Evolutionary conservation across 768 basidiomycete genomes (phyloP).

Genomic region (Amanita pallidorosea): DNA sequence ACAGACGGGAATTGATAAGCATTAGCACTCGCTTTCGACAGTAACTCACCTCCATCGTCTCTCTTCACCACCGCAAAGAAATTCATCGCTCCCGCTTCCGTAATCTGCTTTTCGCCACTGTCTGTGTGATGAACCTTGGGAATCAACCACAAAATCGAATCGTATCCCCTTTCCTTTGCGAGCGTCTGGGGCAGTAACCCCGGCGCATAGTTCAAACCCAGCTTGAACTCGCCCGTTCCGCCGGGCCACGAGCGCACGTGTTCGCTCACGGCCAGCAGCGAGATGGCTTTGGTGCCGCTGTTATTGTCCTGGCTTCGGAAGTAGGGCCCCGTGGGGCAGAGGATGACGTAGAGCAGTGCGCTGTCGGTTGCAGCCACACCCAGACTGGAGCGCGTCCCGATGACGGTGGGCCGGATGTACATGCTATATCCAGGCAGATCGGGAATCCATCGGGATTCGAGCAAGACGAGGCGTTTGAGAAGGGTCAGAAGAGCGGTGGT

Average conservation of each 20-base stretch:
- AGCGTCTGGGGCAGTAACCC: constrained; percentile 53
- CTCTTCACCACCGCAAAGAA: constrained; percentile 57
- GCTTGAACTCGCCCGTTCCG: constrained; percentile 73
- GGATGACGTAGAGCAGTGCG: constrained; percentile 68
- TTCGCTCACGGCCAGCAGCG: constrained; percentile 29
- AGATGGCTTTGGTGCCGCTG: constrained; percentile 27
- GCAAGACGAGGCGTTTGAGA: constrained; percentile 59
- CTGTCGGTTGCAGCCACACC: constrained; percentile 62
- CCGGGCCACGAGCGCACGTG: constrained; percentile 39
- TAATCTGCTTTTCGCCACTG: constrained; percentile 16
- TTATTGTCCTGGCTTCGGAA: constrained; percentile 44
- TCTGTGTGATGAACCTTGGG: not conserved
- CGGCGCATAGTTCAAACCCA: constrained; percentile 58
- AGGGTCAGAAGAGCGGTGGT: constrained; percentile 55
- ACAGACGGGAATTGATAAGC: constrained; percentile 1
- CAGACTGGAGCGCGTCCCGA: constrained; percentile 40
- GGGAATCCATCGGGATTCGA: constrained; percentile 86
- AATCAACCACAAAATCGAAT: constrained; percentile 71
- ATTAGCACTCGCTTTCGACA: no score
- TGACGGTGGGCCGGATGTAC: constrained; percentile 79
- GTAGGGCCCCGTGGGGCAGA: constrained; percentile 66
- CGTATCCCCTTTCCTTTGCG: constrained; percentile 59
- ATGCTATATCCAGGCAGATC: constrained; percentile 61
- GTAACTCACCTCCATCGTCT: constrained; percentile 30
- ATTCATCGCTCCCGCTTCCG: constrained; percentile 74